These are phyloP conservation scores for Micractinium conductrix DNA, from an alignment of 139 green algal species.

Conservation along the genomic window DNA sequence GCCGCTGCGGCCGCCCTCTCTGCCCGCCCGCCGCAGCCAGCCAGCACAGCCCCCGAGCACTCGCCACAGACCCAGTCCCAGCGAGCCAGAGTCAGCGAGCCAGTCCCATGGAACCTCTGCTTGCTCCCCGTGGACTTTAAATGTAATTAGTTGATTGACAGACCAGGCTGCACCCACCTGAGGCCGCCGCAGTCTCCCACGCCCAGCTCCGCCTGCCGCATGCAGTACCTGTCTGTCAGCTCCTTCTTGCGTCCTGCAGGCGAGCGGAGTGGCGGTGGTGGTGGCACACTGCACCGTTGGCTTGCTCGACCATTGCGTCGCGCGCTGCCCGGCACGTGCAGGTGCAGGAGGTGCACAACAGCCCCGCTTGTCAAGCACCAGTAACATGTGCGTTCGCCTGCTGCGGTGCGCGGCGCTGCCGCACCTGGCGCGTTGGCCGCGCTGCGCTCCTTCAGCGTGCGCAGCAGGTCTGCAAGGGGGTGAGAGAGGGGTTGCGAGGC, in stretches of 20 bases:
- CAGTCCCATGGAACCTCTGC: no score
- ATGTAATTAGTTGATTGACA: no score
- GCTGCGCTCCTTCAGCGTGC: slow-evolving; percentile 33
- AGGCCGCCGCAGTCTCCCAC: slow-evolving; percentile 81
- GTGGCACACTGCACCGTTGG: no score
- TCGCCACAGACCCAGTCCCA: no score
- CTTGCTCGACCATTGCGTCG: no score
- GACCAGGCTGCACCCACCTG: no score
- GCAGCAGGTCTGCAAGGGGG: slow-evolving; percentile 5
- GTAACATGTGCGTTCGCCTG: not conserved
- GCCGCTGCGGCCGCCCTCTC: not conserved
- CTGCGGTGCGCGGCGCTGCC: not conserved
- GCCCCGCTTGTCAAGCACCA: no score
- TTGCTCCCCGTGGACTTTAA: no score
- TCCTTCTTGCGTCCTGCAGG: slow-evolving; percentile 43
- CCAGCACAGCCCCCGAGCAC: no score
- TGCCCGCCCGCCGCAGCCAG: not conserved
- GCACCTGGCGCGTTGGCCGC: slow-evolving; percentile 26
- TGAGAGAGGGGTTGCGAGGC: not conserved
- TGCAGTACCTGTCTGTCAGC: slow-evolving; percentile 74
- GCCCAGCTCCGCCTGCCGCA: slow-evolving; percentile 78
- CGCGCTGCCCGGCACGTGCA: not conserved
- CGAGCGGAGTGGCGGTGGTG: not conserved
- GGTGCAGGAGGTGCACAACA: no score
- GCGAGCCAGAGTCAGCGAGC: no score